These are phyloP conservation scores for Colletotrichum gigasporum DNA, from an alignment of 2,329 filamentous ascomycete genomes.

Conservation along the genomic window DNA sequence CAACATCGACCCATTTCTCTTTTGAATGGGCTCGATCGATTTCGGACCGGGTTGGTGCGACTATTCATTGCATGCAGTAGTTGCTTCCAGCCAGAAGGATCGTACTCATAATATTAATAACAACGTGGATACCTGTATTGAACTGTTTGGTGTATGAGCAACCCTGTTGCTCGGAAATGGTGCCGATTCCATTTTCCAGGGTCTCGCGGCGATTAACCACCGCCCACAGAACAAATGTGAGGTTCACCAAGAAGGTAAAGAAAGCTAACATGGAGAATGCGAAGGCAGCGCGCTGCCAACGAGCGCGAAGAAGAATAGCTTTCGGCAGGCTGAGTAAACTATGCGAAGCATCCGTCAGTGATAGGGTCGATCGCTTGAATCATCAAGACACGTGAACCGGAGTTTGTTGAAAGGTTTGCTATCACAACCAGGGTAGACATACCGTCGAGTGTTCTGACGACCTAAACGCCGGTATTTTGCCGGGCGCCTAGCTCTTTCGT, in stretches of 20 bases:
- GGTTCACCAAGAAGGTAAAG: background rate
- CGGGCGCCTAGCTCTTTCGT: too few species aligned
- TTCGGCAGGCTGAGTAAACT: too few species aligned
- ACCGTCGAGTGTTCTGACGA: too few species aligned
- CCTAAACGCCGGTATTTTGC: too few species aligned
- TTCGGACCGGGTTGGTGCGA: constrained; percentile 43
- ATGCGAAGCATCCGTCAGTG: too few species aligned
- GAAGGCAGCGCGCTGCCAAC: background rate
- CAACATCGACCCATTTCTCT: constrained; percentile 35
- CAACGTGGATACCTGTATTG: constrained; percentile 34
- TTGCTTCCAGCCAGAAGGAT: constrained; percentile 45
- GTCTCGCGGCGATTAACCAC: background rate
- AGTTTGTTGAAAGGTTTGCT: too few species aligned
- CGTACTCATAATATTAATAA: constrained; percentile 43
- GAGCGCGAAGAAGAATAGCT: background rate
- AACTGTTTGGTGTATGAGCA: background rate
- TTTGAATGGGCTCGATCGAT: constrained; percentile 37
- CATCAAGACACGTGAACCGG: too few species aligned
- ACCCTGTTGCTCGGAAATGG: background rate
- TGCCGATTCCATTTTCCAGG: background rate
- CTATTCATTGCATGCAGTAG: constrained; percentile 47
- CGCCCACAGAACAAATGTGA: background rate
- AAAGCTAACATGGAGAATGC: background rate
- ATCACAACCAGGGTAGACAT: too few species aligned
- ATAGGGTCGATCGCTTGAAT: too few species aligned